Base-by-base conservation (phyloP, 306 rosid genomes). In the Fragaria iinumae region DNA sequence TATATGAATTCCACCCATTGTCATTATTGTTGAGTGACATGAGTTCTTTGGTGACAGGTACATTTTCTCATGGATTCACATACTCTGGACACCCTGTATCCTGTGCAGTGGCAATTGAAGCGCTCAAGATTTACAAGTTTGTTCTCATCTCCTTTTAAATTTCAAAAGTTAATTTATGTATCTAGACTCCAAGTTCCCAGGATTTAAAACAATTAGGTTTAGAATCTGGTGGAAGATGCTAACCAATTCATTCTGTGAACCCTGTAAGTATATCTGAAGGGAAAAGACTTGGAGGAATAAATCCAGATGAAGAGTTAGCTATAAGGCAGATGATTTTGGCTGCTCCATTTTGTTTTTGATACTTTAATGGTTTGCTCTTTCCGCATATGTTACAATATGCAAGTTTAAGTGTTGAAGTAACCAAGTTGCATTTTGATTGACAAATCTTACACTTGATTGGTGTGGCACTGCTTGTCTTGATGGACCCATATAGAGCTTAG, bases 61-160 rank as follows among this genome's bases (percentile, higher is more conserved):
- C 18, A 9, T 92, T 92, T 80, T 84, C 92, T 79, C 99, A 92
- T 29, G 97, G 99, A 67, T 95, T 95, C 80, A 95, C 99, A 43
- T 92, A 90, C 87, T 95, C 97, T 74, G 99, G 99, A 63, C 97
- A 93, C 78, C 97, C 97, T 0, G 90, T 90, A 49, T 45, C 96
- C 32, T 92, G 96, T 84, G 97, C 92, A 0, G 99, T 95, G 73
- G 97, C 97, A 83, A 81, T 89, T 88, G 99, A 95, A 84, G 77
- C 99, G 44, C 89, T 95, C 66, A 95, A 88, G 84, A 89, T 95
- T 77, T 95, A 95, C 88, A 90, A 89, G 97, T 95, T 16, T 25
- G 93, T 88, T 78, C 80, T 66, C 74, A 20, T 82, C 52, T 38
- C 73, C 32, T 48, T 45, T 71, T 34, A 62, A 75, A 74, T 2